These are phyloP conservation scores for Galerina marginata DNA, from an alignment of 768 basidiomycete genomes.

Conservation along the genomic window DNA sequence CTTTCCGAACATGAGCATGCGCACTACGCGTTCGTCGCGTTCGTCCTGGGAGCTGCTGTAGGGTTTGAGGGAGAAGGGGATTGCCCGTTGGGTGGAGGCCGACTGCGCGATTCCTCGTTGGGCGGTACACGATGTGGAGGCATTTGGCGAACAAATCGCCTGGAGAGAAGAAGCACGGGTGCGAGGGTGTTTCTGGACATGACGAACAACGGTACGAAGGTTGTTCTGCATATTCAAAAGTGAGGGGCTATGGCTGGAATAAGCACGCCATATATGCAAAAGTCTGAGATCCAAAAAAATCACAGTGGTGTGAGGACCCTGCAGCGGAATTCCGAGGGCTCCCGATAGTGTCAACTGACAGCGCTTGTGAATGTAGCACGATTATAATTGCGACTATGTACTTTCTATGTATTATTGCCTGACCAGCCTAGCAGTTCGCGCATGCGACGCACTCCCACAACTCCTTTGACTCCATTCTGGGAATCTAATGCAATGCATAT, in stretches of 20 bases:
- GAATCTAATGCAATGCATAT: conserved; percentile 68
- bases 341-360: not conserved
- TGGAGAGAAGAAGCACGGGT: conserved; percentile 18
- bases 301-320: too few species aligned
- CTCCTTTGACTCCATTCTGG: conserved; percentile 57
- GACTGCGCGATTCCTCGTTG: conserved; percentile 35
- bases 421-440: conserved; percentile 76
- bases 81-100: conserved; percentile 41
- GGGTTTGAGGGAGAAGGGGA: conserved; percentile 58
- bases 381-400: not conserved
- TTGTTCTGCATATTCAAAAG: conserved; percentile 23
- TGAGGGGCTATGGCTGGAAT: not conserved
- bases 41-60: conserved; percentile 43
- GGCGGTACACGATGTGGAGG: conserved; percentile 20
- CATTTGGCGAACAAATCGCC: conserved; percentile 15
- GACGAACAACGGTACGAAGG: not conserved
- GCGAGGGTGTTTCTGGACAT: conserved; percentile 17
- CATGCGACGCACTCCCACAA: conserved; percentile 76
- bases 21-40: conserved; percentile 46
- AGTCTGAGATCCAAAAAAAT: not conserved
- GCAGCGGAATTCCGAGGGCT: conserved; percentile 5
- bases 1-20: conserved; percentile 82
- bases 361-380: conserved; percentile 8
- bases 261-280: conserved; percentile 1
- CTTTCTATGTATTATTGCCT: not conserved